A percentile compares a stretch with the other conserved stretches of the same genome.
These are phyloP conservation scores for Globisporangium abappressorium DNA, from an alignment of 352 stramenopile species.

Conservation along the genomic window DNA sequence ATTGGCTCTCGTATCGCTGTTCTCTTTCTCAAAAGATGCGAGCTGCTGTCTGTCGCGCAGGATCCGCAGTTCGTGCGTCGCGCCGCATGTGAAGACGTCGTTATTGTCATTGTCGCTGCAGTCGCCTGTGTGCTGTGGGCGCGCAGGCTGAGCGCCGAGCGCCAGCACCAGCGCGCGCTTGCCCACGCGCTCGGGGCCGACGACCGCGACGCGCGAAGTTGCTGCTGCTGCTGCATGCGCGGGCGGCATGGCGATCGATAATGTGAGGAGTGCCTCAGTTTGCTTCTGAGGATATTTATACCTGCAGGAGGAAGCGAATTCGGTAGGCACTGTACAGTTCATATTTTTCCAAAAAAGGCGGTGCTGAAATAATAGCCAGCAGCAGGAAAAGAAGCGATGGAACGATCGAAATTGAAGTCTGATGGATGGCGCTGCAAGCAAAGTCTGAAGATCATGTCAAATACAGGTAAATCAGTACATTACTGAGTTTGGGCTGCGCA, in stretches of 20 bases:
- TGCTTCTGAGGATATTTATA: neutral
- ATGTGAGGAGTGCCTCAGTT: neutral
- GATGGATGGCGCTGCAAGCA: neutral
- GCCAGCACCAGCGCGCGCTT: conserved; percentile 54
- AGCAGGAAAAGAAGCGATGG: neutral
- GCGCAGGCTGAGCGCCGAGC: conserved; percentile 27
- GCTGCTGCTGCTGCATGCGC: neutral
- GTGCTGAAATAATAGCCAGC: neutral
- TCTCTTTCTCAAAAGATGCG: conserved; percentile 6
- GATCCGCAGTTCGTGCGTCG: conserved; percentile 10
- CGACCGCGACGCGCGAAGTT: conserved; percentile 23
- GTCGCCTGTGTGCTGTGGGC: neutral
- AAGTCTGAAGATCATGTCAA: too few species aligned
- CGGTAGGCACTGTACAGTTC: neutral
- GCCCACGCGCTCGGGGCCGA: conserved; percentile 38
- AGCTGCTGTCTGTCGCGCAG: conserved; percentile 15
- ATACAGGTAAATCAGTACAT: too few species aligned
- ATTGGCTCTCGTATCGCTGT: neutral
- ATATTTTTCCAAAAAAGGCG: neutral
- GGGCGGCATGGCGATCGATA: neutral
- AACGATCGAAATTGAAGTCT: neutral
- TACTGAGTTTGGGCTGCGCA: too few species aligned
- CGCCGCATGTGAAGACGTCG: conserved; percentile 6
- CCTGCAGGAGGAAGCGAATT: neutral
- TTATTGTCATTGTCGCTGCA: neutral